Evolutionary conservation across 2,329 filamentous ascomycete species (phyloP).

Genomic region (Botryosphaeria dothidea): DNA sequence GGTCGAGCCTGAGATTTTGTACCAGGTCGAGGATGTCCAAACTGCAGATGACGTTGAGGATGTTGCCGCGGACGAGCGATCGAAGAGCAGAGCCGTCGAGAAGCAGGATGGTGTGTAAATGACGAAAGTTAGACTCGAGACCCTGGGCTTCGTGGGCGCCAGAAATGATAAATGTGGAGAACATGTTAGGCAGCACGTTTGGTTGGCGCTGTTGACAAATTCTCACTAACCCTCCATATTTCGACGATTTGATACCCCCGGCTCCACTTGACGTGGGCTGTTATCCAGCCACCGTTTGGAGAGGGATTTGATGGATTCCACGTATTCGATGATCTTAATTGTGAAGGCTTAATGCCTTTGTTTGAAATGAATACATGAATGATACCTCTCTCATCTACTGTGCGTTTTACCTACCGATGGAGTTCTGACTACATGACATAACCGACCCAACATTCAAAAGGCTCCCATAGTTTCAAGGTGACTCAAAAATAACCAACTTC

Average conservation of each 20-base stretch:
- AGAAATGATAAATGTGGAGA: no score
- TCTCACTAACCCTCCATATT: not conserved
- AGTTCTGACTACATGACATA: no score
- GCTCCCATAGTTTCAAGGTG: no score
- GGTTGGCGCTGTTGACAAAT: no score
- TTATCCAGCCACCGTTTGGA: not conserved
- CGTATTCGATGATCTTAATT: not conserved
- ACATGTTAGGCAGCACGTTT: no score
- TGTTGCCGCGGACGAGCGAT: not conserved
- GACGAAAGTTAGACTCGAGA: not conserved
- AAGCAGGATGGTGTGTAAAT: not conserved
- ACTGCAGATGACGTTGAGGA: not conserved
- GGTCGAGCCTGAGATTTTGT: conserved; percentile 27
- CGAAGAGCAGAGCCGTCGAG: not conserved
- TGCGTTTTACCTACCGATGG: no score
- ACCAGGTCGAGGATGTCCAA: conserved; percentile 20
- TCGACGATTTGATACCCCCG: conserved; percentile 8
- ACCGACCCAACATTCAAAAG: no score
- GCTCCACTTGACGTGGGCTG: not conserved
- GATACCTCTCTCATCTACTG: no score
- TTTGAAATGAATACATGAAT: not conserved
- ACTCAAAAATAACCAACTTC: no score
- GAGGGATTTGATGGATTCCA: not conserved
- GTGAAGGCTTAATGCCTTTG: not conserved
- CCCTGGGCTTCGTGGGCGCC: no score